phyloP scores from a whole-genome alignment of 345 rosid species.

The Syzygium grande region DNA sequence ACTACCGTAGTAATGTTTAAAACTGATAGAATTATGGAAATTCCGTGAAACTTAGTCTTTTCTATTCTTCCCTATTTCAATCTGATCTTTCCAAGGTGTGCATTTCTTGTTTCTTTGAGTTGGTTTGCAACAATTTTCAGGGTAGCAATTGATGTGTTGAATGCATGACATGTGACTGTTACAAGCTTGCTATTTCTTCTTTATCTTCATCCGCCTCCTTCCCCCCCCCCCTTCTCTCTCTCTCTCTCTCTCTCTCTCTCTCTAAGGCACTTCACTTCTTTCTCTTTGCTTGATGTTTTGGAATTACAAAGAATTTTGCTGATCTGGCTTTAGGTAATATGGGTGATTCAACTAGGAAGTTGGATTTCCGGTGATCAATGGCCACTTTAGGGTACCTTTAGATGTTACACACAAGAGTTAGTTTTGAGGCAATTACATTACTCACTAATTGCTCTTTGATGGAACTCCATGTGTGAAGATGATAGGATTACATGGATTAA shows the following conservation, averaged over 20 bases:
- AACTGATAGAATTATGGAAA: background rate
- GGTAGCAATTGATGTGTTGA: background rate
- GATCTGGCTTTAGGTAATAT: too few species aligned
- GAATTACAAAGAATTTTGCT: too few species aligned
- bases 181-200: background rate
- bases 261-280: background rate
- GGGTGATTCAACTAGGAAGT: background rate
- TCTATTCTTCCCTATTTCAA: background rate
- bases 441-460: background rate
- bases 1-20: background rate
- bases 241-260: background rate
- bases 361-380: background rate
- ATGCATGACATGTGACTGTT: background rate
- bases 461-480: background rate
- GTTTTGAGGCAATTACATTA: background rate
- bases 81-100: background rate
- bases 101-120: background rate
- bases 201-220: too few species aligned
- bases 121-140: background rate
- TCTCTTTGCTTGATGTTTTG: too few species aligned
- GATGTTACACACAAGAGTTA: background rate
- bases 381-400: background rate
- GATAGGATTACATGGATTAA: background rate
- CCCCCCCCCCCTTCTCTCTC: background rate
- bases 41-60: background rate